Base-by-base conservation (phyloP, 257 asterid species). In the Ocimum tenuiflorum region DNA sequence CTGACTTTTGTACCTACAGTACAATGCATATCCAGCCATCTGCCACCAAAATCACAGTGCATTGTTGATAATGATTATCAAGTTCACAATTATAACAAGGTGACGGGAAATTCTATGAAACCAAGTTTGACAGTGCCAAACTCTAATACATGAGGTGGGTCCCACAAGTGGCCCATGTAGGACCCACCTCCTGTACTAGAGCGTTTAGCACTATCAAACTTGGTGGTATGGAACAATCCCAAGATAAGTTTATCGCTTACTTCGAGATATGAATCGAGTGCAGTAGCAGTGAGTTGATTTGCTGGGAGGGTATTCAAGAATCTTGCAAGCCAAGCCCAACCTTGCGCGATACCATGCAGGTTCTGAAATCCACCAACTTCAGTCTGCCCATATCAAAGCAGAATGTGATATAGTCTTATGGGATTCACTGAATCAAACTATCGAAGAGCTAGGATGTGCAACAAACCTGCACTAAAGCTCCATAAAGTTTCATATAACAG, bases 311-410 rank as follows among this genome's bases (percentile, higher is more conserved):
- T 19, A 70, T 92, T 92, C 74, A 89, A 76, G 83, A 89, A 84
- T 74, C 97, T 79, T 19, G 97, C 91, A 48, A 89, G 83, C 99
- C 99, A 92, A 39, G 91, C 80, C 97, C 99, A 92, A 39, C 96
- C 97, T 70, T 88, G 91, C 65, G 50, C 41, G 42, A 80, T 74
- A 49, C 96, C 99, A 65, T 89, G 96, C 69, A 64, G 78, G 76
- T 92, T 92, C 57, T 63, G 83, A 54, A 73, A 20, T 73, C 82
- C 81, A 2, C 73, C 43, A 49, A 86, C 74, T 57, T 89, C 91
- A 71, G 97, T 79, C 99, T 89, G 88, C 63, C n/a, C 55, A 76
- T 59, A 52, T 63, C 63, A 60, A 36, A 35, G 42, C 60, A 63
- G 41, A 73, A 38, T 13, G 58, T 35, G 8, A 48, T 62, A 69